These are phyloP conservation scores for Polygonum maritimum DNA, from an alignment of 148 eudicot genomes.

Conservation along the genomic window DNA sequence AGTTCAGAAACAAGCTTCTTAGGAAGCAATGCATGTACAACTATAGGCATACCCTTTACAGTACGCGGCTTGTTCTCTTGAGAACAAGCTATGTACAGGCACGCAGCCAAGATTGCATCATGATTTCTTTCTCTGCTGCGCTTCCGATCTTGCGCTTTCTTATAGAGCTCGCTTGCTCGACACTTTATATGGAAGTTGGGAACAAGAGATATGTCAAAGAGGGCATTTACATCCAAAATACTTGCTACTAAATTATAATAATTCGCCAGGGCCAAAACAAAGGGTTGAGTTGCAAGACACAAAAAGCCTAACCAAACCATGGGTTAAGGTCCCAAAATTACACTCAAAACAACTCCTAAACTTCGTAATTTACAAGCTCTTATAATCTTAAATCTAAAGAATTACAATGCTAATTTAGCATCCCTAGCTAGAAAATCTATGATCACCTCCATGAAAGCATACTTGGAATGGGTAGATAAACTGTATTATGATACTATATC, in stretches of 20 bases:
- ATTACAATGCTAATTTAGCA: background rate
- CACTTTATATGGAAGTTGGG: constrained; percentile 16
- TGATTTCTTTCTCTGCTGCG: constrained; percentile 40
- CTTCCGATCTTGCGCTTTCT: constrained; percentile 41
- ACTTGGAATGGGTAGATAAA: too few species aligned
- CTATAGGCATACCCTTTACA: constrained; percentile 24
- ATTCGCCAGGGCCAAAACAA: background rate
- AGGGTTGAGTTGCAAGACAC: too few species aligned
- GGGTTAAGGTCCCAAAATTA: too few species aligned
- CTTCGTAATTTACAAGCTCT: too few species aligned
- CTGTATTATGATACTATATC: background rate
- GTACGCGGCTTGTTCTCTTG: constrained; percentile 59
- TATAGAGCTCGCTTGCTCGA: constrained; percentile 53
- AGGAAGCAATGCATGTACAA: background rate
- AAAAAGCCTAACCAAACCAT: too few species aligned
- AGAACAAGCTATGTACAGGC: constrained; percentile 50
- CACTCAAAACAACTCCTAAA: too few species aligned
- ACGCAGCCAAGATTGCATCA: constrained; percentile 44
- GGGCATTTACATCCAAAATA: background rate
- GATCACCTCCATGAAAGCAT: too few species aligned
- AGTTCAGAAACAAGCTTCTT: background rate
- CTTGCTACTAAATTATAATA: background rate
- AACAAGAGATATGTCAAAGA: background rate
- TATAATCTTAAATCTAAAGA: background rate
- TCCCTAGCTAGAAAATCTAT: background rate